These are phyloP conservation scores for Coemansia sp. DNA, from an alignment of 192 early-diverging fungal genomes.

Conservation along the genomic window DNA sequence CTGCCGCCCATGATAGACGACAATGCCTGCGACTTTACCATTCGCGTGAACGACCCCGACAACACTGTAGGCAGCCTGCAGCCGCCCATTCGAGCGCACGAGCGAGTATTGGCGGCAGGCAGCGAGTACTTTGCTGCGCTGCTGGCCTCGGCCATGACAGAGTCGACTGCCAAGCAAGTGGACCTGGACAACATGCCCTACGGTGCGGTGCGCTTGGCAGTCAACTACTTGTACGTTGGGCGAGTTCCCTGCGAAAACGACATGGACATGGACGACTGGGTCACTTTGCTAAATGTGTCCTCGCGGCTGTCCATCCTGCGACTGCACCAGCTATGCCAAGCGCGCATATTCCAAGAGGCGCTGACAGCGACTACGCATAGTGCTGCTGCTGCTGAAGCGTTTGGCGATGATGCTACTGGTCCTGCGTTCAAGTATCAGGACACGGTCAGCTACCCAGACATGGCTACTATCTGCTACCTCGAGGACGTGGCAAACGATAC, in stretches of 20 bases:
- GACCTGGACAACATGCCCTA: conserved; percentile 46
- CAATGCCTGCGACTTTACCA: conserved; percentile 31
- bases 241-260: conserved; percentile 10
- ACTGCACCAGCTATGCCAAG: conserved; percentile 44
- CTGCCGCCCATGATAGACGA: conserved; percentile 25
- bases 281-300: conserved; percentile 29
- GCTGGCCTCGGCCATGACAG: conserved; percentile 42
- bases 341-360: conserved; percentile 18
- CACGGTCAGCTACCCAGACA: conserved; percentile 16
- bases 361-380: background rate
- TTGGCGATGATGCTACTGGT: background rate
- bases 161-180: conserved; percentile 29
- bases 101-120: conserved; percentile 35
- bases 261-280: conserved; percentile 34
- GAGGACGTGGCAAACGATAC: conserved; percentile 26
- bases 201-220: conserved; percentile 40
- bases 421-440: conserved; percentile 1
- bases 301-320: conserved; percentile 41
- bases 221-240: conserved; percentile 42
- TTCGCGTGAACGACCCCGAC: conserved; percentile 34
- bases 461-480: conserved; percentile 19
- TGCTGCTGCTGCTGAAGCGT: background rate
- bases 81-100: conserved; percentile 46
- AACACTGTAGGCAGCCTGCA: conserved; percentile 46
- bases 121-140: conserved; percentile 55